These are phyloP conservation scores for Lentinula novae-zelandiae DNA, from an alignment of 1,284 basidiomycete species.

Conservation along the genomic window DNA sequence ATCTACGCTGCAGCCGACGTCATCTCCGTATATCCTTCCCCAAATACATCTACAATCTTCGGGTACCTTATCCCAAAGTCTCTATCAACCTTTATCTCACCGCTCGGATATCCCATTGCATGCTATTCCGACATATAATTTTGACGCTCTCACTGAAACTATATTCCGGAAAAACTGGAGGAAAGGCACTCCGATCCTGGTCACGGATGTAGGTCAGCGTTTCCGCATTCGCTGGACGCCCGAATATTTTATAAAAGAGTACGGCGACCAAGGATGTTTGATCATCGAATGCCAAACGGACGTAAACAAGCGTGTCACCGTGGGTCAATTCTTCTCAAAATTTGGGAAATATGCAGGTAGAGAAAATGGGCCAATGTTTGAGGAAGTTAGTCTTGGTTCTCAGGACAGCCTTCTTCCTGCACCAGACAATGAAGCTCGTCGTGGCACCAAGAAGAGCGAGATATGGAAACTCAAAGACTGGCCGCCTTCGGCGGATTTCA, in stretches of 20 bases:
- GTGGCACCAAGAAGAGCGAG: conserved; percentile 26
- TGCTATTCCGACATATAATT: conserved; percentile 41
- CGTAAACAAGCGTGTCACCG: conserved; percentile 54
- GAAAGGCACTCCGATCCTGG: conserved; percentile 72
- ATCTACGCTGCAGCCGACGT: not conserved
- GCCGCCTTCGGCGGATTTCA: conserved; percentile 86
- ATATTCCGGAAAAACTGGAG: conserved; percentile 71
- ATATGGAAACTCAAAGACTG: conserved; percentile 93
- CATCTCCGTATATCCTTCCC: not conserved
- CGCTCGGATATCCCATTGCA: conserved; percentile 31
- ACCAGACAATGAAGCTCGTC: not conserved
- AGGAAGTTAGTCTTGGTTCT: not conserved
- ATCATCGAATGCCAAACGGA: conserved; percentile 82
- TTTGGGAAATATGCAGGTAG: conserved; percentile 66
- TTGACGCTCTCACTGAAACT: conserved; percentile 52
- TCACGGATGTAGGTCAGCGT: conserved; percentile 57
- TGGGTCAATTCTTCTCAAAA: conserved; percentile 75
- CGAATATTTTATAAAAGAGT: conserved; percentile 71
- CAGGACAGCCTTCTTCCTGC: not conserved
- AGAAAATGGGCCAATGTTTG: not conserved
- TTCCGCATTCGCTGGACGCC: conserved; percentile 80
- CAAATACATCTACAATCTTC: not conserved
- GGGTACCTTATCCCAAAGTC: not conserved
- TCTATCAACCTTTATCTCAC: conserved; percentile 3
- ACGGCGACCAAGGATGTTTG: conserved; percentile 64